Percentiles rank a stretch among this genome's conserved stretches.
Conservation (phyloP, 2,329 filamentous ascomycete species). For the Elsinoe arachidis region DNA sequence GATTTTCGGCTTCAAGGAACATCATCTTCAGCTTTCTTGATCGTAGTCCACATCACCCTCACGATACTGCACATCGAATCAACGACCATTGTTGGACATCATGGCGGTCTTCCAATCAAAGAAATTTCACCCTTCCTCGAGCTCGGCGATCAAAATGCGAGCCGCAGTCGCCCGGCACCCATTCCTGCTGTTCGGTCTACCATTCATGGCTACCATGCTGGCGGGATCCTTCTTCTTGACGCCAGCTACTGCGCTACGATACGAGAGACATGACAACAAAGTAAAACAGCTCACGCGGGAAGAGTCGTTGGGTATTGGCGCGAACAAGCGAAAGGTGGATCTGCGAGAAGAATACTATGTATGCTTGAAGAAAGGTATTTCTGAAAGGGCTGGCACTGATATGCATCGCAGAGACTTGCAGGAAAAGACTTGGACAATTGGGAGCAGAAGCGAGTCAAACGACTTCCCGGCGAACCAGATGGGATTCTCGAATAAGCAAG, state of each 20-base stretch:
- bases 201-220: slow-evolving; percentile 83
- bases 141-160: slow-evolving; percentile 69
- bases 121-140: slow-evolving; percentile 55
- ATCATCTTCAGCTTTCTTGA: background rate
- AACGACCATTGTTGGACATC: background rate
- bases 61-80: too few relatives aligned
- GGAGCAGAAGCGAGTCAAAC: slow-evolving; percentile 91
- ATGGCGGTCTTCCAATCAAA: slow-evolving; percentile 30
- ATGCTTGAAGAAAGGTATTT: slow-evolving; percentile 37
- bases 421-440: slow-evolving; percentile 90
- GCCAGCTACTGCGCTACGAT: slow-evolving; percentile 84
- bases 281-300: slow-evolving; percentile 77
- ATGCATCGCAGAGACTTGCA: slow-evolving; percentile 54
- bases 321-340: slow-evolving; percentile 60
- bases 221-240: slow-evolving; percentile 90
- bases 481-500: slow-evolving; percentile 55
- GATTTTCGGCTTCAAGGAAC: background rate
- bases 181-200: slow-evolving; percentile 87
- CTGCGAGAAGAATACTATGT: slow-evolving; percentile 85
- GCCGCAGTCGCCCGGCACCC: slow-evolving; percentile 65
- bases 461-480: slow-evolving; percentile 82
- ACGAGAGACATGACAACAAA: slow-evolving; percentile 86
- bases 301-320: slow-evolving; percentile 75
- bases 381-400: slow-evolving; percentile 11
- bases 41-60: too few relatives aligned